Base-by-base conservation (phyloP, 2,329 filamentous ascomycete species). In the Penicillium hesseltinei region DNA sequence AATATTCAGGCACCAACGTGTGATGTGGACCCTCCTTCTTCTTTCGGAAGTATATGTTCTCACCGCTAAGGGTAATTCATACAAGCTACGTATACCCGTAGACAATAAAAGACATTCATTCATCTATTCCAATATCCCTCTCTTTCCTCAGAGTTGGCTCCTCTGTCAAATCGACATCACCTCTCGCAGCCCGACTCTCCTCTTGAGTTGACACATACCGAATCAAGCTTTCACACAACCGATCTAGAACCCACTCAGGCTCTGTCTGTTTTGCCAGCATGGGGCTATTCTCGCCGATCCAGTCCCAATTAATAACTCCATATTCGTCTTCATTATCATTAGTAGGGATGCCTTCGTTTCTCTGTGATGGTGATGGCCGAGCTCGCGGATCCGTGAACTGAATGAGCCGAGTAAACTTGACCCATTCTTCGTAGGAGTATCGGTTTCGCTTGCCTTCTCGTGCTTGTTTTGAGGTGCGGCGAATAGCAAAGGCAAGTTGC, bases 351-450 rank as follows among this genome's bases (percentile, higher is more conserved):
- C 69, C 65, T 3, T 52, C 43, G 3, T 27, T 45, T n/a, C 17
- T 25, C 10, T 33, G 21, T 13, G 58, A 53, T 10, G 58, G 39
- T 7, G 48, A 31, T 8, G 56, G 53, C n/a, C 54, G 42, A 17
- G 73, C 64, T 13, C 65, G 63, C 8, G 69, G 75, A 52, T 67
- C 71, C 38, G 73, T 82, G 62, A 87, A 86, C 2, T 82, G 78
- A 38, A 96, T 89, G 33, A 96, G 80, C 23, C 84, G 83, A 8
- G 92, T 87, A 65, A 91, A 94, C 78, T 90, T 90, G 0, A 89
- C 88, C 92, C 92, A 96, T 70, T 96, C 88, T 63, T 92, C 86
- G 62, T 92, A 97, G 0, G 79, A 81, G 71, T 96, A 97, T 53
- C 81, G 82, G 54, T 86, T 86, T 0, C 82, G 79, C 2, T 83